Percentiles rank a stretch among this genome's conserved stretches.
These are phyloP conservation scores for Papilionanthe hybrid DNA, from an alignment of 116 monocot genomes.

Conservation along the genomic window DNA sequence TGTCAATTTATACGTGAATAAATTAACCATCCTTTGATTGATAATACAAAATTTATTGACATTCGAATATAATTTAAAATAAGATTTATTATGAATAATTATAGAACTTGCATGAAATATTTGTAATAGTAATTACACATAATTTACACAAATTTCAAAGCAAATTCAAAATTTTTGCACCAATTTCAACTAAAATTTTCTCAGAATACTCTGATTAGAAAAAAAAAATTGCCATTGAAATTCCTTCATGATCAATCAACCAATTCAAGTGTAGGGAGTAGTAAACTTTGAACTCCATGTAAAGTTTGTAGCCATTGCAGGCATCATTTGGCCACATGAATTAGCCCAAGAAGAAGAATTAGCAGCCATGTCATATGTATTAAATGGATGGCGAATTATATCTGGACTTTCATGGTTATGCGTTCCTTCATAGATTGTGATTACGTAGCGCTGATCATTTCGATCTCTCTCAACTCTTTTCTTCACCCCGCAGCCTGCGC, in stretches of 20 bases:
- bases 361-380: not conserved
- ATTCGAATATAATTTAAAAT: too few relatives aligned
- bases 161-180: too few relatives aligned
- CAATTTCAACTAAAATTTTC: too few relatives aligned
- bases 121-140: too few relatives aligned
- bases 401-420: slow-evolving; percentile 21
- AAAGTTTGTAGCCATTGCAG: not conserved
- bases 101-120: too few relatives aligned
- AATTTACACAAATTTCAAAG: too few relatives aligned
- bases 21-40: too few relatives aligned
- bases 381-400: not conserved
- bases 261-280: not conserved
- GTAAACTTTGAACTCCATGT: not conserved
- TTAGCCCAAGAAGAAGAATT: not conserved
- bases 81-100: too few relatives aligned
- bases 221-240: too few relatives aligned
- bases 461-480: slow-evolving; percentile 30
- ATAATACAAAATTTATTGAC: too few relatives aligned
- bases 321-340: not conserved
- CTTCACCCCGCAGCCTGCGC: slow-evolving; percentile 25
- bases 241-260: not conserved
- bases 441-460: slow-evolving; percentile 22
- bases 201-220: too few relatives aligned
- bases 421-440: slow-evolving; percentile 31
- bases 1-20: too few relatives aligned